Evolutionary conservation across 306 rosid genomes (phyloP).

Genomic region (Pyrus betulifolia): DNA sequence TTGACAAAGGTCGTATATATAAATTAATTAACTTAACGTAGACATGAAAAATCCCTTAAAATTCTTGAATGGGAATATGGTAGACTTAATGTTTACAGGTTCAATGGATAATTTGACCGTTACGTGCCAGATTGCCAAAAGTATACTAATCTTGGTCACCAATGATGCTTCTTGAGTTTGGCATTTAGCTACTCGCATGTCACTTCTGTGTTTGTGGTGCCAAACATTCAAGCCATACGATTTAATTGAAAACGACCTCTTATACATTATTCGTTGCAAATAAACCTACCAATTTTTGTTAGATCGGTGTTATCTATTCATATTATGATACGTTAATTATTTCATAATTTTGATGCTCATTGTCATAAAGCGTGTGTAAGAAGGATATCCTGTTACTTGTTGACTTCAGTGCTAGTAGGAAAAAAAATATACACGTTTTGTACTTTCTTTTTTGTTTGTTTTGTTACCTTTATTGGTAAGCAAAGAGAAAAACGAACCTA

Average conservation of each 20-base stretch:
- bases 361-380: too few species aligned
- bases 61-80: slow-evolving; percentile 12
- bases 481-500: too few species aligned
- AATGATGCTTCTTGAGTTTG: not conserved
- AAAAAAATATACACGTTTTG: too few species aligned
- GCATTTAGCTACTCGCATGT: not conserved
- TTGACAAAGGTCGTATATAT: too few species aligned
- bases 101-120: slow-evolving; percentile 17
- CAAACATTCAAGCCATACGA: not conserved
- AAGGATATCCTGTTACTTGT: too few species aligned
- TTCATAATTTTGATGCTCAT: too few species aligned
- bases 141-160: not conserved
- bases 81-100: slow-evolving; percentile 9
- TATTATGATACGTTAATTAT: too few species aligned
- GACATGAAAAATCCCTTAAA: not conserved
- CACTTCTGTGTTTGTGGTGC: not conserved
- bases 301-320: too few species aligned
- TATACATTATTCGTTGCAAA: not conserved
- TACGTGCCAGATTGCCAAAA: not conserved
- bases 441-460: too few species aligned
- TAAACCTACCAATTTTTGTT: not conserved
- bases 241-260: not conserved
- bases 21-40: not conserved
- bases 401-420: too few species aligned
- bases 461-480: too few species aligned